Evolutionary conservation across 2,329 filamentous ascomycete genomes (phyloP), one percentile per base, ranked within the genome.

Genomic region (Neopestalotiopsis sp.): DNA sequence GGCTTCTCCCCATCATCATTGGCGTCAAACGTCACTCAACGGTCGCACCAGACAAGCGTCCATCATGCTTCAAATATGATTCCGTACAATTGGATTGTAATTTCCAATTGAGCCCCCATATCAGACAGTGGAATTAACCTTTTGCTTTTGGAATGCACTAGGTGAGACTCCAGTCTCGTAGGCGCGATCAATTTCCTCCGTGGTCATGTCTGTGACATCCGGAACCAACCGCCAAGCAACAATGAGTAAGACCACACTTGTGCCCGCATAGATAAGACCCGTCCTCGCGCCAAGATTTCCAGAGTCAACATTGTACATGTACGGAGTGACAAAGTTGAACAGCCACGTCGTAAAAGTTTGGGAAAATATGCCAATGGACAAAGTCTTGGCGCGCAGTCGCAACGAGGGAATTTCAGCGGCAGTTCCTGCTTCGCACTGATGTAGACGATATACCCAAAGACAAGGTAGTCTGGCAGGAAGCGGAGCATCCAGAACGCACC

Each of bases 361-460:
- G 6, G 57, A 14, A 13, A 60, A 32, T 20, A 60, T 24, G 6
- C 28, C 57, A 4, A 34, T 12, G 17, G 57, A 60, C 24, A 32
- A 6, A n/a, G 57, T 14, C 17, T 60, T 60, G 10, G 28, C 57
- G 7, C 57, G 57, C 28, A 60, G 20, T 7, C n/a, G 57, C 14
- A 30, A 60, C 13, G 57, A 60, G 3, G 57, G n/a, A 20, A 60
- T 14, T 24, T 60, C 57, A 10, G 28, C 57, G 28, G 57, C 32
- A 77, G 45, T 75, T 76, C 40, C 65, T 76, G 13, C 61, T 75
- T 3, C 65, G 68, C 3, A 72, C 66, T 4, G 72, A 77, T 64
- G 72, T 75, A 0, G 75, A 77, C 58, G 74, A 76, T 67, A 70
- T 74, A 4, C 67, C 70, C 14, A 57, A 69, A 5, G 71, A 72